A percentile compares a stretch with the other conserved stretches of the same genome.
Evolutionary conservation across 139 green algal genomes (phyloP).

Genomic region (Asterochloris erici): DNA sequence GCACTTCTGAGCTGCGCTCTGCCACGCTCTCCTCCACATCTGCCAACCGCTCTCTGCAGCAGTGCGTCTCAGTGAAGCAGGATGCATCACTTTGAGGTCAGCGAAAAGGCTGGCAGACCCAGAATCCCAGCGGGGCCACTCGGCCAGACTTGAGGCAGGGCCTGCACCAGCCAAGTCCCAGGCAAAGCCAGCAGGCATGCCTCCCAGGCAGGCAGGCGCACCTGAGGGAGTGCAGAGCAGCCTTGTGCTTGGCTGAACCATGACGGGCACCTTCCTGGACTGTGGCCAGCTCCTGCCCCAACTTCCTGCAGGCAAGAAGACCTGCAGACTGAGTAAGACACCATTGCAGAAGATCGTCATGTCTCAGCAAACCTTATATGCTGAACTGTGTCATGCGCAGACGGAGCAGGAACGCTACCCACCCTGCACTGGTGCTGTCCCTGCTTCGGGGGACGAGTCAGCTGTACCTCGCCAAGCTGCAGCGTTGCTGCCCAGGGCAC

Average conservation of each 20-base stretch:
- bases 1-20: not conserved
- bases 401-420: too few relatives aligned
- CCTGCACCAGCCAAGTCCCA: not conserved
- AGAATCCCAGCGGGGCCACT: not conserved
- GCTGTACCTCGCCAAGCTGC: too few relatives aligned
- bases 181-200: not conserved
- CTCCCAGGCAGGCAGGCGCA: not conserved
- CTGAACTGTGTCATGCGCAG: too few relatives aligned
- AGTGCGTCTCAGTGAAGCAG: not conserved
- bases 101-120: not conserved
- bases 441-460: too few relatives aligned
- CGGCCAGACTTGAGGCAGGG: not conserved
- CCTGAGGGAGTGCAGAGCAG: not conserved
- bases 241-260: conserved; percentile 4
- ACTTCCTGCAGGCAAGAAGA: conserved; percentile 29
- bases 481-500: too few relatives aligned
- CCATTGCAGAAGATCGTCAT: not conserved
- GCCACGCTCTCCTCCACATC: conserved; percentile 23
- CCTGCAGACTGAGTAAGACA: not conserved
- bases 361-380: too few relatives aligned
- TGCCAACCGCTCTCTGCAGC: conserved; percentile 15
- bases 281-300: conserved; percentile 43
- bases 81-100: not conserved
- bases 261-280: conserved; percentile 25
- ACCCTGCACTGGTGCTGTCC: too few relatives aligned